Evolutionary conservation across 768 basidiomycete genomes (phyloP), one percentile per base, ranked within the genome.

Genomic region (Trametes cubensis): DNA sequence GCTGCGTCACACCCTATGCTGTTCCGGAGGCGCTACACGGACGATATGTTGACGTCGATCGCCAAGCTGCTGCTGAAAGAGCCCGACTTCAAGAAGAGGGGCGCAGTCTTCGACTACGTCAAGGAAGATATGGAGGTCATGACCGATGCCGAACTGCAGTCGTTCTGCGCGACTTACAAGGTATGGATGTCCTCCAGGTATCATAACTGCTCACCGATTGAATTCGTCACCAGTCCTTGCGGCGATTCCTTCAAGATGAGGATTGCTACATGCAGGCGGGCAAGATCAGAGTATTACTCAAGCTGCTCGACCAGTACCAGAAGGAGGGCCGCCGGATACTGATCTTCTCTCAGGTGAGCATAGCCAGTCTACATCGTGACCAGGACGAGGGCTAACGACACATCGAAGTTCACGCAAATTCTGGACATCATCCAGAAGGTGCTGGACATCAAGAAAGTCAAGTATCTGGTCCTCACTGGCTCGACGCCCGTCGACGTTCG

Each of bases 71-170:
- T 97, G 54, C 75, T 98, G 72, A 93, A 93, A 73, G 96, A 98
- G 72, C 87, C 91, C 4, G 93, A 96, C 69, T 98, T 94, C 76
- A 90, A 86, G 76, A 90, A 87, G 73, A 85, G 90, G 17, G 87
- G 87, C 0, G 89, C 90, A 8, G 72, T 91, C 46, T 92, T 86
- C 68, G 85, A 95, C 34, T 84, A 87, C 63, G 94, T 99, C 53
- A 92, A 94, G 71, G 97, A 99, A 74, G 97, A 99, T 74, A 94
- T 99, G 91, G 85, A 91, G 67, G 89, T 97, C 20, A 98, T 98
- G 96, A 96, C 94, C 46, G 97, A 99, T 75, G 89, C 94, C 8
- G 97, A 98, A 76, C 79, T 99, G 39, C 94, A 97, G 69, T 75
- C 84, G 44, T 96, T 95, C 72, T 91, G 90, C 69, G 82, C 83